These are phyloP conservation scores for Paecilomyces fulvus DNA, from an alignment of 2,329 filamentous ascomycete genomes.

Conservation along the genomic window DNA sequence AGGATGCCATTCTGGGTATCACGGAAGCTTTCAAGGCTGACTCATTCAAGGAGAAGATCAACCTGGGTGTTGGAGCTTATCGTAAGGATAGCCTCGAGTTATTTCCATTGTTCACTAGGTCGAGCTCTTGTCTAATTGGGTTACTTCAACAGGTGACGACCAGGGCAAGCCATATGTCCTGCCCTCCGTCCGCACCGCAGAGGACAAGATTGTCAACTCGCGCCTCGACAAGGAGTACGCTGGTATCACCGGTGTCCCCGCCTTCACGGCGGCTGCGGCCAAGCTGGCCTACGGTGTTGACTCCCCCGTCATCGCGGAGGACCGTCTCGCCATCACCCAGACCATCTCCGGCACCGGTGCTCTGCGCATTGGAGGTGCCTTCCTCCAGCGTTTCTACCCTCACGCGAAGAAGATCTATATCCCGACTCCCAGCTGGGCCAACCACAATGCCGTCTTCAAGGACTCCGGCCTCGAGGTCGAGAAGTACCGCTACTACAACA, in stretches of 20 bases:
- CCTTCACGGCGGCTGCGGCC: constrained; percentile 88
- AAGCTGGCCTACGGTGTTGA: constrained; percentile 81
- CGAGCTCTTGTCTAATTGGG: not conserved
- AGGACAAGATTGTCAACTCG: constrained; percentile 72
- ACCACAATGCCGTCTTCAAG: constrained; percentile 94
- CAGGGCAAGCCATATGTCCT: constrained; percentile 96
- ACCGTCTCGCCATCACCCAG: constrained; percentile 85
- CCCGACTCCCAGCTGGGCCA: constrained; percentile 92
- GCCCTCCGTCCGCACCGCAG: constrained; percentile 81
- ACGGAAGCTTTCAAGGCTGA: constrained; percentile 99
- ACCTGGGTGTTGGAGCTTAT: constrained; percentile 96
- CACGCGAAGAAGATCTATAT: constrained; percentile 94
- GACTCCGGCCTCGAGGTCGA: constrained; percentile 85
- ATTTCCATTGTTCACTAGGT: not conserved
- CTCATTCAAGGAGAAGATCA: constrained; percentile 89
- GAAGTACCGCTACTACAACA: constrained; percentile 98
- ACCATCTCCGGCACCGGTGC: constrained; percentile 97
- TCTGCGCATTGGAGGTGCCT: constrained; percentile 86
- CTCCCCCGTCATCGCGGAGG: constrained; percentile 63
- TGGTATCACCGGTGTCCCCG: constrained; percentile 89
- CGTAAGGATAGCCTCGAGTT: constrained; percentile 41
- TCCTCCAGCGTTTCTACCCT: constrained; percentile 86
- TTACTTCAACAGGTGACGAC: constrained; percentile 55
- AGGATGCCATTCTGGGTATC: constrained; percentile 49
- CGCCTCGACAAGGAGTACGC: constrained; percentile 95